Evolutionary conservation across 192 early-diverging fungal species (phyloP), one percentile per base, ranked within the genome.

Genomic region (Coemansia sp.): DNA sequence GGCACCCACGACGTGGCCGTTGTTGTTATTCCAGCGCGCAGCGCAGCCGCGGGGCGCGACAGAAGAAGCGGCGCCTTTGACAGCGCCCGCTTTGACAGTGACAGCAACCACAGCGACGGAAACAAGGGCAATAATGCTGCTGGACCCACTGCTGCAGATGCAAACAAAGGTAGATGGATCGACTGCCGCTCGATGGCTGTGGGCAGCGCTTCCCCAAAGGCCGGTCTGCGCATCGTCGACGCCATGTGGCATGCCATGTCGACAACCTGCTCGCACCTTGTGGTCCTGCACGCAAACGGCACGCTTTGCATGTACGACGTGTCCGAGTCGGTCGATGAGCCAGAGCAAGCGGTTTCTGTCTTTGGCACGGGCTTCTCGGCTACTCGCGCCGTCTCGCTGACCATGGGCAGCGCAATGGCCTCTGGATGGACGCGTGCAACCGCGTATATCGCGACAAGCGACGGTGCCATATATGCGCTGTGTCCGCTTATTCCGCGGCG

Each of bases 211-310:
- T 51, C 58, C 27, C 11, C 47, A 18, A 34, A 23, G 18, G 39
- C 35, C 13, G 45, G 75, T 19, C 75, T 76, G 45, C 81, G 82
- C 5, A 76, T 89, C 5, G 74, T 82, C 6, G 89, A 93, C 59
- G 85, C 86, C 10, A 79, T 81, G 27, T 95, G 93, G 93, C 93
- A 93, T 51, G 87, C 90, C 22, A 71, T 93, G 60, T 90, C 88
- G 52, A 81, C 87, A 28, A 77, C 57, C n/a, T 78, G 82, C 49
- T 74, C 82, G 6, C 91, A 95, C 59, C 61, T 95, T 49, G 58
- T 89, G 14, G 86, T 92, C 4, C 73, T 95, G 35, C 80, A 85
- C 16, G 73, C 79, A 27, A 90, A 87, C 58, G 87, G 85, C 49
- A 61, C 68, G 1, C 60, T 95, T 34, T 74, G 84, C 81, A 82